Evolutionary conservation across 1,284 basidiomycete species (phyloP), one percentile per base, ranked within the genome.

Genomic region (Marasmius fiardii): DNA sequence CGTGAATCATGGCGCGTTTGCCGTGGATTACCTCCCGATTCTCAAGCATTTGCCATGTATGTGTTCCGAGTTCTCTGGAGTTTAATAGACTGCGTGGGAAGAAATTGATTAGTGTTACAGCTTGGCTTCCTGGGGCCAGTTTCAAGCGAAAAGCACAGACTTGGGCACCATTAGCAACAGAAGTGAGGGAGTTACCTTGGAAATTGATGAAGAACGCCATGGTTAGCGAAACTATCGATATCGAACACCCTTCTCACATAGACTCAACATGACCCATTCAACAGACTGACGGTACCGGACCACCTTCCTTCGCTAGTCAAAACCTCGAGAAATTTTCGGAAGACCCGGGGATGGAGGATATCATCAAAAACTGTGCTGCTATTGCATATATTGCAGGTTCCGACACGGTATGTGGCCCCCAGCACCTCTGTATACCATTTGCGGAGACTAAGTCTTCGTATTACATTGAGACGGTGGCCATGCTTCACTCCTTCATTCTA

Each of bases 11-110:
- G 68, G 68, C 21, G 59, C 65, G 24, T 68, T 64, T 56, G 44
- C 64, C n/a, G 64, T 70, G 28, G 68, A 69, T 58, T 54, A 63
- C 43, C 52, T 69, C 44, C 68, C 68, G 2, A 64, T 61, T 45
- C 60, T 62, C 57, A 45, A 61, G 60, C 31, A 63, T 58, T 58
- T 64, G 59, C 55, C 62, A 57, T 45, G 62, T 63, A 52, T 18
- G 51, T 58, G 26, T 26, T n/a, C 43, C 21, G 35, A 43, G 24
- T 24, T 20, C 10, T 14, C 16, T 11, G 37, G 14, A 12, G n/a
- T 20, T 24, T 31, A 50, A 1, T 7, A 20, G 2, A 31, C n/a
- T n/a, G n/a, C n/a, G n/a, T n/a, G 53, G 51, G 18, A 59, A 59
- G 20, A 60, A 66, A 47, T 51, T 64, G 24, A 43, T 41, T 4